Conservation (phyloP, 2,329 filamentous ascomycete species). For the Fusarium sp. region DNA sequence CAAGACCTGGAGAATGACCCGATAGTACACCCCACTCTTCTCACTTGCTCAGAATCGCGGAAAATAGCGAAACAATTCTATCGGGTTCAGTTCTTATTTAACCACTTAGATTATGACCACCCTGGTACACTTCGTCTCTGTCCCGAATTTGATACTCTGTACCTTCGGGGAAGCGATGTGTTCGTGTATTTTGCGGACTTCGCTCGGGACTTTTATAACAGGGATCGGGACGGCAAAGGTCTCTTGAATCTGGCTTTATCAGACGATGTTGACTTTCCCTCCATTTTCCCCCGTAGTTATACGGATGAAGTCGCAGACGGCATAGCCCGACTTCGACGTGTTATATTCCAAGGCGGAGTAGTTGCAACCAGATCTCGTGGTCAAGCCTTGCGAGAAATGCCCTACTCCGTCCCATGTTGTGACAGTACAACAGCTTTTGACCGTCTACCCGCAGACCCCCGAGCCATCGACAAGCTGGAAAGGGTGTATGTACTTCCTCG, state of each 20-base stretch:
- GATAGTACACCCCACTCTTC: not conserved
- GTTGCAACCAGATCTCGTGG: too few relatives aligned
- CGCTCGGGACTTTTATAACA: rapidly evolving
- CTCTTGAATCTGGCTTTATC: not conserved
- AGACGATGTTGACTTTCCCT: too few relatives aligned
- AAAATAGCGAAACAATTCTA: not conserved
- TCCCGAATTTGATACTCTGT: not conserved
- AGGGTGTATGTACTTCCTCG: too few relatives aligned
- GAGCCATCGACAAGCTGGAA: not conserved
- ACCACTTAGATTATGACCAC: rapidly evolving
- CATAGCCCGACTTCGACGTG: not conserved
- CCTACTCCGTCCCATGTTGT: not conserved
- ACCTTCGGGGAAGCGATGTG: too few relatives aligned
- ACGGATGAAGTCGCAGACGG: too few relatives aligned
- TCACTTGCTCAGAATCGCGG: not conserved
- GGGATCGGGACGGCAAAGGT: not conserved
- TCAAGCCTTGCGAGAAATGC: too few relatives aligned
- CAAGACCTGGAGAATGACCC: not conserved
- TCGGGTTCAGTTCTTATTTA: not conserved
- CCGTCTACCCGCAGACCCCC: not conserved
- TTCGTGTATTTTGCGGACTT: not conserved
- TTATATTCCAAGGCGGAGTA: not conserved
- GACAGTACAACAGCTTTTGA: not conserved
- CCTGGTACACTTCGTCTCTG: not conserved
- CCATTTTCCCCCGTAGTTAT: too few relatives aligned